Base-by-base conservation (phyloP, 2,329 filamentous ascomycete genomes). In the Truncatella angustata region DNA sequence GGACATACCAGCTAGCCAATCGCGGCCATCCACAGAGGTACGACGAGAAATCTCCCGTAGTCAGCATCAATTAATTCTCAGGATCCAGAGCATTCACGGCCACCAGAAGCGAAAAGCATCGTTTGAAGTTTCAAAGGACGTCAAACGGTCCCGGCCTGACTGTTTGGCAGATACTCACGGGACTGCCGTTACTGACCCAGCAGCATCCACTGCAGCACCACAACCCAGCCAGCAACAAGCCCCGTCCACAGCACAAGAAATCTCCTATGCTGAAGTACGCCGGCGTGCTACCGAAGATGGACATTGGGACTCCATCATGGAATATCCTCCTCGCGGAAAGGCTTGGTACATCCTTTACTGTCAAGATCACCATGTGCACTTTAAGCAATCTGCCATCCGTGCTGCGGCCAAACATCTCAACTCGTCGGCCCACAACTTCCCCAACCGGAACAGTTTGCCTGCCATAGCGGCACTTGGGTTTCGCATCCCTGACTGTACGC, bases 401-500 rank as follows among this genome's bases (percentile, higher is more conserved):
- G 72, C 70, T 16, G 71, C 71, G 1, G 70, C 70, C 0, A 73
- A 71, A 50, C 72, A 75, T 44, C 56, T 74, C 1, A 61, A 62
- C 36, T 61, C 66, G 18, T 53, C 54, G 4, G 48, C 59, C 12
- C 72, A 73, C 34, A 62, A 62, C 6, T 50, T 60, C 24, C 58
- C 61, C 24, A 54, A 60, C 1, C 71, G 68, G 42, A 65, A 63
- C 11, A 54, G 62, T 16, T 55, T 56, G 3, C 46, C 55, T 14
- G 70, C 70, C 4, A 55, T 74, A 2, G 52, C 61, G 36, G 46
- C 54, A 1, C 62, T 73, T 4, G 72, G 71, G 4, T 65, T 69
- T 44, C 58, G 57, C 9, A 64, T 75, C 1, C 24, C 62, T 4
- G 69, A 60, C 26, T 74, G 72, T 54, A 66, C 57, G 10, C 20